Percentiles rank a stretch among this genome's conserved stretches.
phyloP scores from a whole-genome alignment of 345 rosid species.

The Populus deltoides region DNA sequence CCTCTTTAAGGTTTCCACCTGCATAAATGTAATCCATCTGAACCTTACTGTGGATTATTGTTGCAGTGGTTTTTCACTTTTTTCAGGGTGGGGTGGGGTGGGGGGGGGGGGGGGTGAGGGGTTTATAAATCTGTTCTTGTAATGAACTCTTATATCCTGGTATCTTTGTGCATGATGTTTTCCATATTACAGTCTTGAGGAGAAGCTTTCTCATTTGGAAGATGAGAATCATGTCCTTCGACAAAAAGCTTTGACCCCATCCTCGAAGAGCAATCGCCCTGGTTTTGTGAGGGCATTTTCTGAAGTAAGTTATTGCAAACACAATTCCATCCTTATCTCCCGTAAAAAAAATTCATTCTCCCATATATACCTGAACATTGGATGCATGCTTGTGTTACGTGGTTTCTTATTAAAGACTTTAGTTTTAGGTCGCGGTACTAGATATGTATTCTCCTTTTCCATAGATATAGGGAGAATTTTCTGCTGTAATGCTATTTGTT shows the following conservation, averaged over 20 bases:
- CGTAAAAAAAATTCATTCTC: too few species aligned
- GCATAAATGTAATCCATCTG: not conserved
- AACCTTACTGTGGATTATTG: not conserved
- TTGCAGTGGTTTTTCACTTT: too few species aligned
- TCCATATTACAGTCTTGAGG: slow-evolving; percentile 52
- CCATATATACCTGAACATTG: too few species aligned
- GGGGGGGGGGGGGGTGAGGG: too few species aligned
- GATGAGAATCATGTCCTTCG: slow-evolving; percentile 82
- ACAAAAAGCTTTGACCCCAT: slow-evolving; percentile 58
- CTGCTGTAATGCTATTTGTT: too few species aligned
- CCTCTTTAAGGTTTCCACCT: not conserved
- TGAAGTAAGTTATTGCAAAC: slow-evolving; percentile 51
- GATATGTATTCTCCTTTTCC: not conserved
- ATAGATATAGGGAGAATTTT: too few species aligned
- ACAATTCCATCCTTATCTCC: too few species aligned
- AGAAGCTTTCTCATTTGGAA: slow-evolving; percentile 69
- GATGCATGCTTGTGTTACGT: too few species aligned
- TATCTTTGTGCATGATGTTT: not conserved
- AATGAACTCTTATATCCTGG: not conserved
- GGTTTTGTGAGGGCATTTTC: slow-evolving; percentile 45
- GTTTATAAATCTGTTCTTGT: too few species aligned
- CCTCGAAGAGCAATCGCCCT: slow-evolving; percentile 52
- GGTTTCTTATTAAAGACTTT: too few species aligned
- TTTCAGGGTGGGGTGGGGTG: too few species aligned
- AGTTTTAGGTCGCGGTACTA: not conserved